A percentile compares a stretch with the other conserved stretches of the same genome.
Conservation (phyloP, 1,284 basidiomycete genomes). For the Ustilago loliicola region DNA sequence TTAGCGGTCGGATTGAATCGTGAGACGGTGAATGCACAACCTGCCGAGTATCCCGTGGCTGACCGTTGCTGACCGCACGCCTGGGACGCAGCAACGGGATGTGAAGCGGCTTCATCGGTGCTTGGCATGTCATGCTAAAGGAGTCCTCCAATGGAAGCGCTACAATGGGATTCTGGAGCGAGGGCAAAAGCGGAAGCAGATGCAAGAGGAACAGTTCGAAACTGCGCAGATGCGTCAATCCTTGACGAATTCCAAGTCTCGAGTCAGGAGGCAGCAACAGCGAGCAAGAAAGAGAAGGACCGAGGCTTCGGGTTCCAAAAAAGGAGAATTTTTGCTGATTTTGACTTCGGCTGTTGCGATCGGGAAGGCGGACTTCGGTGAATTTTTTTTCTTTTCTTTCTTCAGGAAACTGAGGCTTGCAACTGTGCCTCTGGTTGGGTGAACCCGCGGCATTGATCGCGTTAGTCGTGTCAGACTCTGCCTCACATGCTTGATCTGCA, state of each 20-base stretch:
- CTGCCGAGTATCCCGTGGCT: constrained; percentile 3
- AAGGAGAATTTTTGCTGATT: constrained; percentile 10
- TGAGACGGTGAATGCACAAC: background rate
- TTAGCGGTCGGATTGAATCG: background rate
- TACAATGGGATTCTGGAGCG: background rate
- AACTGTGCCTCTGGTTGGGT: background rate
- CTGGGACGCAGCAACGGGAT: background rate
- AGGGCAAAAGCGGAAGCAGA: background rate
- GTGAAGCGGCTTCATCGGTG: background rate
- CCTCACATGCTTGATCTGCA: constrained; percentile 1
- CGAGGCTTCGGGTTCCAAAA: background rate
- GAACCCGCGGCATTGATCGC: constrained; percentile 18
- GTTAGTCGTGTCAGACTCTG: constrained; percentile 3
- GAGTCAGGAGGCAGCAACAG: no score
- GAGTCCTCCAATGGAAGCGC: no score
- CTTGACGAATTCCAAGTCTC: background rate
- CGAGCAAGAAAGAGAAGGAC: background rate
- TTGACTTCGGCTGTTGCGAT: constrained; percentile 14
- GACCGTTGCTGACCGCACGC: background rate
- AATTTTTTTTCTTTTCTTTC: constrained; percentile 11
- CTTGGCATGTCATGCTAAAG: no score
- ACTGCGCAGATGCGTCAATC: background rate
- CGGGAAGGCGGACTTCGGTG: constrained; percentile 13
- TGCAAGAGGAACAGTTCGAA: constrained; percentile 12
- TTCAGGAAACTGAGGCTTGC: background rate